Evolutionary conservation across 202 grass and related monocot species (phyloP), one percentile per base, ranked within the genome.

Genomic region (Zizania palustris): DNA sequence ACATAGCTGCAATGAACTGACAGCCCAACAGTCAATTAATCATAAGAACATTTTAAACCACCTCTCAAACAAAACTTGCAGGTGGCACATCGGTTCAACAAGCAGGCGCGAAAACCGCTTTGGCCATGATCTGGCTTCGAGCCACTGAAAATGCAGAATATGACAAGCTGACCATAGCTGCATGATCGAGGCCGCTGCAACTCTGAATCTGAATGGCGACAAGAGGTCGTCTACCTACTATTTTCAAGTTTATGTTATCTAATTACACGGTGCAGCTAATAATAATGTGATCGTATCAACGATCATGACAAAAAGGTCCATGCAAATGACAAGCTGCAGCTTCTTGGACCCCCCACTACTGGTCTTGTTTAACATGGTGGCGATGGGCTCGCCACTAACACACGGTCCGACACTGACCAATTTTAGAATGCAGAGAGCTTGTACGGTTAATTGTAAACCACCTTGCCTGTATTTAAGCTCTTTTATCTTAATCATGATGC

Each of bases 1-100:
- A 44, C 43, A 62, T 22, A 55, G 77, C 77, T 72, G 72, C 72
- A 6, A 22, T 46, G 44, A 76, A 77, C 82, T 73, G 86, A 88
- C 82, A 73, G 45, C 43, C 74, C 46, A 81, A 81, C 77, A 88
- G 72, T 62, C n/a, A 7, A 70, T 2, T 66, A 76, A 71, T 77
- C 42, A 76, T 37, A 54, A 76, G 50, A 15, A 18, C n/a, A 11
- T 40, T 71, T 65, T 63, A 73, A 76, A 66, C 45, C 45, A 48
- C 59, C 36, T 40, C 40, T 37, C 59, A 60, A 1, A 8, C 35
- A 36, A 64, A 85, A 19, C 49, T 82, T 61, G 73, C 67, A 53
- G 73, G 39, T 37, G 48, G 60, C 67, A 36, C 34, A 66, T 83
- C 85, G 18, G 60, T 61, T 65, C 57, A 6, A 12, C 19, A 16